Evolutionary conservation across 2,329 filamentous ascomycete species (phyloP), one percentile per base, ranked within the genome.

Genomic region (Fusarium transvaalense): DNA sequence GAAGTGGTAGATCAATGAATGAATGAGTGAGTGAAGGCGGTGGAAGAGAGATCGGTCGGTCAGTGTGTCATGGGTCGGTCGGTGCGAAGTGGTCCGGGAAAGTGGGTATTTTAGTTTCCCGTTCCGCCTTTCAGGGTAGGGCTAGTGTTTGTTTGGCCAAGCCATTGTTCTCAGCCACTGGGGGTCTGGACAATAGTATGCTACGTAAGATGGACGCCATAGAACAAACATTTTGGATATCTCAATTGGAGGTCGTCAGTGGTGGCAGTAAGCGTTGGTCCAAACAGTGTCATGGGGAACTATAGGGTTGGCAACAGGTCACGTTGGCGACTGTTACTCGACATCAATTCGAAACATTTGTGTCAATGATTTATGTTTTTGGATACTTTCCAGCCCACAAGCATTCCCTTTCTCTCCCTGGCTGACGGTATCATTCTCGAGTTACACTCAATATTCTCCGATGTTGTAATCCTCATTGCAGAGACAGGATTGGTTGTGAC

Each of bases 21-120:
- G 43, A 32, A 41, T 38, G 31, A 50, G 52, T 21, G 42, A 56
- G 52, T 21, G 42, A 56, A 58, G 61, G 61, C 45, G 60, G 39
- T 64, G 60, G 52, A 23, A 38, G 17, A 25, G 27, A 45, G 32
- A 25, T 51, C 37, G 25, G 31, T 51, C 37, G 25, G 31, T 43
- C 55, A 45, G 53, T 50, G 43, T 50, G 53, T 17, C 21, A 42
- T 45, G 25, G 58, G 39, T 63, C 53, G 58, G 39, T 63, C 53
- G 53, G 60, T 53, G 56, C 52, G 35, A 52, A 25, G 46, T 53
- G 54, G 29, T 47, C 52, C 46, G 34, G 39, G 29, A 62, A 51
- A 64, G 61, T 64, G 61, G 61, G 53, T 64, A 64, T 64, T 64
- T 64, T 48, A 48, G 58, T 35, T 23, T 21, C 42, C 21, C 32